Base-by-base conservation (phyloP, 2,329 filamentous ascomycete genomes). In the Alternaria incomplexa region DNA sequence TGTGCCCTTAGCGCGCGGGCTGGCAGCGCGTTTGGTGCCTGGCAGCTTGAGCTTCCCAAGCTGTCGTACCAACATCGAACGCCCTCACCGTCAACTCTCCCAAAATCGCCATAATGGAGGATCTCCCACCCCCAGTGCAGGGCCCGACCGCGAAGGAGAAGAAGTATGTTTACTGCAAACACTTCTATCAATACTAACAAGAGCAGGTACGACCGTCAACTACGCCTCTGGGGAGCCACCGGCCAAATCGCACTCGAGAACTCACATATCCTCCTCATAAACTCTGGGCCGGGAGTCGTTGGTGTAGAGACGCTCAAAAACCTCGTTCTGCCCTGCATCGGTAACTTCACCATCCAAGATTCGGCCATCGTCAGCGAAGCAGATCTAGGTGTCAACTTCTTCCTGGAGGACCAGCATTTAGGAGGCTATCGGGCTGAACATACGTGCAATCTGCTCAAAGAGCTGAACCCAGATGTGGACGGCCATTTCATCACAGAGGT, bases 381-480 rank as follows among this genome's bases (percentile, higher is more conserved):
- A 45, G 96, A 99, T 74, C 84, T 99, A 44, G 96, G 96, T 5
- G 91, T 97, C 66, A 99, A 99, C 81, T 99, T 99, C 85, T 99
- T 99, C 75, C 85, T 99, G 0, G 93, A 97, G 64, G 89, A 96
- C 71, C 83, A 85, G 52, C 91, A 89, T 67, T 78, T 97, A 40
- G 94, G 93, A 56, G 90, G 89, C 73, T 89, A 89, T 25, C 89
- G 96, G 69, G 93, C 95, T 2, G 87, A 93, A 77, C 90, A 91
- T 76, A 92, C 91, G 58, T 90, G 90, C 61, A 89, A 90, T 65
- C 85, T 95, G 58, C 84, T 99, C 46, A 85, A 89, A 65, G 96
- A 99, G 80, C 85, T 99, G 64, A 99, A 99, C 75, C 93, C 94
- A 3, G 96, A 98, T 74, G 96, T 97, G 2, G 81, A 91, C 62